phyloP scores from a whole-genome alignment of 202 grass and related monocot genomes.

The Panicum virgatum region DNA sequence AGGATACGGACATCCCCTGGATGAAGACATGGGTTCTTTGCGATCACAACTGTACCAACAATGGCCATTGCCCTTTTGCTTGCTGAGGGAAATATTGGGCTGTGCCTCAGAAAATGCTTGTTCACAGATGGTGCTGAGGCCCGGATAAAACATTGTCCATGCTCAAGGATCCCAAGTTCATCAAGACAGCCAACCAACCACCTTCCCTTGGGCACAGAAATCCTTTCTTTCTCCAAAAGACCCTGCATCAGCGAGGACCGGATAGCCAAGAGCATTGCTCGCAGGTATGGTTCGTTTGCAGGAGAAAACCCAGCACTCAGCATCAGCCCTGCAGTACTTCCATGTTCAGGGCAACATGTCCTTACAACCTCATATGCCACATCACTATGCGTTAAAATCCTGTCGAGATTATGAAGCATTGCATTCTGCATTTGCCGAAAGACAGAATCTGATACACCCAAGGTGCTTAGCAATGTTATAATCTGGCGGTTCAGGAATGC shows the following conservation, averaged over 20 bases:
- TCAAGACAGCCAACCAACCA: conserved; percentile 94
- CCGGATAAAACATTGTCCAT: conserved; percentile 89
- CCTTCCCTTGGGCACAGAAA: conserved; percentile 87
- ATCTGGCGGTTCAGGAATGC: conserved; percentile 94
- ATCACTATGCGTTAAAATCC: conserved; percentile 54
- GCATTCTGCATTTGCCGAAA: conserved; percentile 66
- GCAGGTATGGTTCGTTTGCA: conserved; percentile 73
- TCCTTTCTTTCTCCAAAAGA: conserved; percentile 65
- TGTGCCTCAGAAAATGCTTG: conserved; percentile 53
- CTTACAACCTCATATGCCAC: conserved; percentile 72
- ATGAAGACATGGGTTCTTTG: conserved; percentile 95
- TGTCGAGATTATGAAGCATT: conserved; percentile 67
- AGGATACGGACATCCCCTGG: conserved; percentile 83
- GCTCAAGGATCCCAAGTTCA: conserved; percentile 71
- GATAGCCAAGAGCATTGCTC: conserved; percentile 73
- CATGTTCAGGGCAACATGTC: conserved; percentile 62
- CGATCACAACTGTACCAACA: conserved; percentile 71
- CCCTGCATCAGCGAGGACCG: conserved; percentile 63
- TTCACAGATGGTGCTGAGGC: conserved; percentile 56
- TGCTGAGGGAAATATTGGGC: conserved; percentile 40
- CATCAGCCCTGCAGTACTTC: conserved; percentile 70
- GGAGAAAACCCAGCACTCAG: conserved; percentile 70
- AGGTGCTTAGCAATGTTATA: conserved; percentile 67
- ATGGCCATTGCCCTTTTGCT: conserved; percentile 51
- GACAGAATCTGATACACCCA: conserved; percentile 60